These are phyloP conservation scores for Phytopythium montanum DNA, from an alignment of 352 stramenopile species.

Conservation along the genomic window DNA sequence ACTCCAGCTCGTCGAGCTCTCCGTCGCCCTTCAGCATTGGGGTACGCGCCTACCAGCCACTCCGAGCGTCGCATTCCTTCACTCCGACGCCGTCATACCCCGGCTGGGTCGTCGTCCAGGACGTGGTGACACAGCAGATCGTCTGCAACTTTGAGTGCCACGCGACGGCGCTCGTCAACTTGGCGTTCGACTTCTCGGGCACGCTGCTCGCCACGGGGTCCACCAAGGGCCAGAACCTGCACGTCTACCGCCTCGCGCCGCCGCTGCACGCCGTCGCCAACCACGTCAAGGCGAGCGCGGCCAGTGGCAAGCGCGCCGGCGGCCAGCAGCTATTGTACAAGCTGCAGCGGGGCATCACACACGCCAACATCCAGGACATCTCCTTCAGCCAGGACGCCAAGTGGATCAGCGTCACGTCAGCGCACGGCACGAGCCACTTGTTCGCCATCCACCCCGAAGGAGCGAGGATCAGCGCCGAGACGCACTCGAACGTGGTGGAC, in stretches of 20 bases:
- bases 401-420: conserved; percentile 84
- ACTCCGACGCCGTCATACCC: conserved; percentile 19
- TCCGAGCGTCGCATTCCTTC: not conserved
- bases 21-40: not conserved
- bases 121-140: conserved; percentile 54
- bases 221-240: conserved; percentile 82
- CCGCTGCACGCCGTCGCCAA: conserved; percentile 41
- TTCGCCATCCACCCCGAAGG: conserved; percentile 80
- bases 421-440: conserved; percentile 82
- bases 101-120: conserved; percentile 68
- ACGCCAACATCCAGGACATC: conserved; percentile 81
- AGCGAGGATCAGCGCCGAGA: conserved; percentile 59
- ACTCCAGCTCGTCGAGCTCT: conserved; percentile 11
- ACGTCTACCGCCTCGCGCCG: conserved; percentile 76
- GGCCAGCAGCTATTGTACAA: conserved; percentile 76
- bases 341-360: conserved; percentile 83
- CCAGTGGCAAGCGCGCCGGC: not conserved
- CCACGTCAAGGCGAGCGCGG: conserved; percentile 2
- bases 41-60: not conserved
- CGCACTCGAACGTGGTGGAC: conserved; percentile 46
- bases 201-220: conserved; percentile 75
- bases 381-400: conserved; percentile 81
- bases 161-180: conserved; percentile 57
- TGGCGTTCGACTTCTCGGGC: conserved; percentile 79
- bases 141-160: conserved; percentile 80